Conservation (phyloP, 768 basidiomycete species). For the Hypsizygus marmoreus region DNA sequence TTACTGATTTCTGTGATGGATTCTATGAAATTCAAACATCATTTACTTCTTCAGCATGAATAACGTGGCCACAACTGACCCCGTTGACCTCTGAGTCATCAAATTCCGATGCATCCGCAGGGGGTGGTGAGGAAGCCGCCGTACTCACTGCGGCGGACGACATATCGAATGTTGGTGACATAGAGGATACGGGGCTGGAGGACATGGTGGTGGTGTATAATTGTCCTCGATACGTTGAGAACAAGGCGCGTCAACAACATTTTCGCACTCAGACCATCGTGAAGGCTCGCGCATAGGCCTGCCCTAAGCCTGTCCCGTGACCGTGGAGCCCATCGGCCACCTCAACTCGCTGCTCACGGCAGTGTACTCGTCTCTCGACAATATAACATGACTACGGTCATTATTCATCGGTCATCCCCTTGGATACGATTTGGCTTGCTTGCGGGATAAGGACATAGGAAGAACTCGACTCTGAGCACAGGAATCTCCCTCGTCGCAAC, state of each 20-base stretch:
- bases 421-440: background rate
- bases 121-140: constrained; percentile 22
- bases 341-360: background rate
- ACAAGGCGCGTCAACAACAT: too few species aligned
- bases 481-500: background rate
- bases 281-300: constrained; percentile 1
- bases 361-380: background rate
- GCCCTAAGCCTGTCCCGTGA: constrained; percentile 11
- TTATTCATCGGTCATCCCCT: background rate
- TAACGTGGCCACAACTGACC: constrained; percentile 4
- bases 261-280: background rate
- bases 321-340: background rate
- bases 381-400: background rate
- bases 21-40: constrained; percentile 1
- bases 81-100: constrained; percentile 14
- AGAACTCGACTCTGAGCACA: too few species aligned
- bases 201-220: constrained; percentile 25
- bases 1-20: constrained; percentile 2
- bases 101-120: constrained; percentile 17
- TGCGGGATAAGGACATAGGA: background rate
- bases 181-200: constrained; percentile 20
- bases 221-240: too few species aligned
- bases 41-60: background rate
- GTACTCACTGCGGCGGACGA: constrained; percentile 22
- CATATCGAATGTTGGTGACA: constrained; percentile 18